These are phyloP conservation scores for Pythium aristosporum DNA, from an alignment of 352 stramenopile genomes.

Conservation along the genomic window DNA sequence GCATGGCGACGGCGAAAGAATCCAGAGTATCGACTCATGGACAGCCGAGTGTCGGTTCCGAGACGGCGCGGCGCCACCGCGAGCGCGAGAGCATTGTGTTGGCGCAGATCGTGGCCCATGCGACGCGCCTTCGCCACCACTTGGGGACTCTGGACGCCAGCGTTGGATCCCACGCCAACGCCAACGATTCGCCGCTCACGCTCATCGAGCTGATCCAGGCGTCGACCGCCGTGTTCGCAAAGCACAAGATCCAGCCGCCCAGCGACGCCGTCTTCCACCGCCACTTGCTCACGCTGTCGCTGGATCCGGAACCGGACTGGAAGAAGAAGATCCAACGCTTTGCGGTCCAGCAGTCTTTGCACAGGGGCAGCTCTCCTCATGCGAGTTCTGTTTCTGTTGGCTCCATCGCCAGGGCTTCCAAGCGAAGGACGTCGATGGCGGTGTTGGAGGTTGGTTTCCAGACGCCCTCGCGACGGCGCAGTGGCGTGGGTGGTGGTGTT, in stretches of 20 bases:
- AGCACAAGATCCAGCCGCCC: slow-evolving; percentile 38
- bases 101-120: slow-evolving; percentile 44
- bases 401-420: not conserved
- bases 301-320: slow-evolving; percentile 60
- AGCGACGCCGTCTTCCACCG: slow-evolving; percentile 60
- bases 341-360: slow-evolving; percentile 1
- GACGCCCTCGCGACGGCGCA: not conserved
- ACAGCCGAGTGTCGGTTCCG: not conserved
- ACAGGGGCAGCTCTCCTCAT: not conserved
- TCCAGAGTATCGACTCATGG: not conserved
- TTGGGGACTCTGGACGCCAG: not conserved
- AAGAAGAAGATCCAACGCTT: slow-evolving; percentile 50
- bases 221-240: slow-evolving; percentile 51
- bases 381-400: not conserved
- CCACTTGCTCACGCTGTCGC: slow-evolving; percentile 49
- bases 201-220: slow-evolving; percentile 67
- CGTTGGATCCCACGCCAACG: not conserved
- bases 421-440: not conserved
- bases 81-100: slow-evolving; percentile 34
- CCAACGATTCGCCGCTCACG: slow-evolving; percentile 31
- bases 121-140: slow-evolving; percentile 26
- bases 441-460: not conserved
- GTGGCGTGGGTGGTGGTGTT: not conserved
- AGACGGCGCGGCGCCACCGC: slow-evolving; percentile 16
- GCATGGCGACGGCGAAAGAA: slow-evolving; percentile 6